Evolutionary conservation across 2,329 filamentous ascomycete genomes (phyloP), one percentile per base, ranked within the genome.

Genomic region (Trichoderma oligosporum): DNA sequence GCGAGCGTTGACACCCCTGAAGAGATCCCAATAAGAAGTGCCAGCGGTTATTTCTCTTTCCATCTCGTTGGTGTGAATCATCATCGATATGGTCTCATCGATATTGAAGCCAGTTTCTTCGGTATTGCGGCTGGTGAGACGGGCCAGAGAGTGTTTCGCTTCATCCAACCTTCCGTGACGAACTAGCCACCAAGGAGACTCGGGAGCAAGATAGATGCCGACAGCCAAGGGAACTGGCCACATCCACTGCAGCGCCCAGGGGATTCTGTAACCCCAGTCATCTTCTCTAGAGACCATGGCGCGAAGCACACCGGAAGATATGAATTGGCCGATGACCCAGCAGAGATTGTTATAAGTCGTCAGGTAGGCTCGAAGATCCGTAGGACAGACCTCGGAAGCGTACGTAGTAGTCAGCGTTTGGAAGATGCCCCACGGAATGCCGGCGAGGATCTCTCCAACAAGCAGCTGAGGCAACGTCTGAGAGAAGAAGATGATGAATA

Each of bases 131-230:
- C 61, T 66, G 4, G 73, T 74, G 16, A 81, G 70, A 4, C 75
- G 69, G 33, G 65, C 60, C 0, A 80, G 62, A 0, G 74, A 70
- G 5, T 63, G 57, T 61, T 73, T 73, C 22, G 71, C 77, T 1
- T 74, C 72, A 2, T 73, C 71, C 3, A 72, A 60, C 8, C 70
- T 69, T 2, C 71, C 73, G 3, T 68, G 66, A 6, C 77, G 74
- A 7, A 79, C 73, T 4, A 78, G 71, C 74, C 75, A 80, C 76
- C 78, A 80, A 1, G 78, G 78, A 2, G 74, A 78, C 60, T 80
- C 78, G 1, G 78, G 78, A 4, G 76, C 75, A 14, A 78, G 71
- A 44, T 69, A 66, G 46, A 76, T 71, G 16, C 70, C 72, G 1
- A 77, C 62, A 7, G 77, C 66, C 2, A 81, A 67, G 1, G 76